A percentile compares a stretch with the other conserved stretches of the same genome.
These are phyloP conservation scores for Arctium lappa DNA, from an alignment of 129 eudicot species.

Conservation along the genomic window DNA sequence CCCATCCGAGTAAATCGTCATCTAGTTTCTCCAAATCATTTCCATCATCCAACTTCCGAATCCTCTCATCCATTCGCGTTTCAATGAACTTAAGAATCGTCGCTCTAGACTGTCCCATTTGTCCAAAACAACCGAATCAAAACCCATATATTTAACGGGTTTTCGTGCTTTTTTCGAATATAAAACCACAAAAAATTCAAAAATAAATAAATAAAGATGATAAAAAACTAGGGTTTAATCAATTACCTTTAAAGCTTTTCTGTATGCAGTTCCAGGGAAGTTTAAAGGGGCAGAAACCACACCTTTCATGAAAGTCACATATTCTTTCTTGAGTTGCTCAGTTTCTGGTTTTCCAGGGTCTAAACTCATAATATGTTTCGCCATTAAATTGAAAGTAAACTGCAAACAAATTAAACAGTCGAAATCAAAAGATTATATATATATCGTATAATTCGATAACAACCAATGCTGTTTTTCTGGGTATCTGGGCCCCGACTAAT, in stretches of 20 bases:
- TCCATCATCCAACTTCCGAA: slow-evolving; percentile 26
- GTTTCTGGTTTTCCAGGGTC: slow-evolving; percentile 88
- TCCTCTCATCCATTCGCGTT: slow-evolving; percentile 73
- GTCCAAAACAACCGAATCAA: background rate
- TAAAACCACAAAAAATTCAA: background rate
- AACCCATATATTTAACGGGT: background rate
- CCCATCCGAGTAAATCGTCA: slow-evolving; percentile 96
- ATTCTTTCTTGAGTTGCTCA: slow-evolving; percentile 77
- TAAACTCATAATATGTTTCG: slow-evolving; percentile 96
- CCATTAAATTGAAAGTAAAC: slow-evolving; percentile 97
- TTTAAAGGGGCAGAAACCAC: slow-evolving; percentile 87
- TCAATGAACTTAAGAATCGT: slow-evolving; percentile 77
- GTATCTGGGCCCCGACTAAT: background rate
- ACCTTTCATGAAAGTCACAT: slow-evolving; percentile 97
- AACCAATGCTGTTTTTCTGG: too few species aligned
- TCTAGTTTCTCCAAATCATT: slow-evolving; percentile 33
- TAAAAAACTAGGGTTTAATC: background rate
- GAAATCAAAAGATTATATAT: background rate
- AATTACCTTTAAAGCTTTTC: slow-evolving; percentile 75
- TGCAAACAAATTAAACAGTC: slow-evolving; percentile 23
- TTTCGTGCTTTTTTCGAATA: background rate
- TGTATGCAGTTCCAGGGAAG: slow-evolving; percentile 93
- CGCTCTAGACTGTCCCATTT: slow-evolving; percentile 62
- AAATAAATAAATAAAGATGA: background rate
- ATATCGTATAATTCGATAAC: background rate